Evolutionary conservation across 2,329 filamentous ascomycete species (phyloP).

Genomic region (Stemphylium vesicarium): DNA sequence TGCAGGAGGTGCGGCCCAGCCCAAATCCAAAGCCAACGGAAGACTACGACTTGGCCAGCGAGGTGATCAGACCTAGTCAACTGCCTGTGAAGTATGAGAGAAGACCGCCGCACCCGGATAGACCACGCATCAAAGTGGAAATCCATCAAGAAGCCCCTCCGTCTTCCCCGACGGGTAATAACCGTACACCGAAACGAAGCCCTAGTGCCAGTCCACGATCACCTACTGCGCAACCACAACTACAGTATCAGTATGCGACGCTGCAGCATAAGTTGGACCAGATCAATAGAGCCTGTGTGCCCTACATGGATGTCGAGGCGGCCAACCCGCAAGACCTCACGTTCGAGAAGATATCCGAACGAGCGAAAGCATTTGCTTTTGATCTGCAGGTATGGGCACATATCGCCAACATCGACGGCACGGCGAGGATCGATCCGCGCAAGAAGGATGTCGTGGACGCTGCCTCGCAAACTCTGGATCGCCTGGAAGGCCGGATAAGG

Average conservation of each 20-base stretch:
- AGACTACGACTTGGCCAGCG: conserved; percentile 15
- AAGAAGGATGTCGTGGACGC: conserved; percentile 23
- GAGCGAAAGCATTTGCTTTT: conserved; percentile 28
- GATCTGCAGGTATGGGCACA: conserved; percentile 34
- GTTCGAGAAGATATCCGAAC: conserved; percentile 32
- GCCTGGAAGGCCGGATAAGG: conserved; percentile 15
- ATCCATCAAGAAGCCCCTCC: conserved; percentile 29
- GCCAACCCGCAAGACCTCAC: conserved; percentile 32
- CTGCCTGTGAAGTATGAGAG: neutral
- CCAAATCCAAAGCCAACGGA: conserved; percentile 2
- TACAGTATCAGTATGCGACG: conserved; percentile 26
- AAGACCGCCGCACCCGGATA: conserved; percentile 14
- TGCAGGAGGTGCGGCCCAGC: conserved; percentile 24
- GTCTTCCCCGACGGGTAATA: neutral
- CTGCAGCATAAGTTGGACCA: conserved; percentile 27
- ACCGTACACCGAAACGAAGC: conserved; percentile 14
- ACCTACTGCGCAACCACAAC: conserved; percentile 20
- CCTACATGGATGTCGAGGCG: conserved; percentile 28
- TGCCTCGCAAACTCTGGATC: conserved; percentile 23
- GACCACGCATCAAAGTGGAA: conserved; percentile 30
- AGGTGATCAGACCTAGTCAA: conserved; percentile 16
- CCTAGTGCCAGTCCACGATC: conserved; percentile 27
- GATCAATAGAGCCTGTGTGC: conserved; percentile 21
- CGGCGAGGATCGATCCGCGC: conserved; percentile 21
- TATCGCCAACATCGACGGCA: conserved; percentile 23